A percentile compares a stretch with the other conserved stretches of the same genome.
Conservation (phyloP, 306 rosid species). For the Mucuna pruriens region DNA sequence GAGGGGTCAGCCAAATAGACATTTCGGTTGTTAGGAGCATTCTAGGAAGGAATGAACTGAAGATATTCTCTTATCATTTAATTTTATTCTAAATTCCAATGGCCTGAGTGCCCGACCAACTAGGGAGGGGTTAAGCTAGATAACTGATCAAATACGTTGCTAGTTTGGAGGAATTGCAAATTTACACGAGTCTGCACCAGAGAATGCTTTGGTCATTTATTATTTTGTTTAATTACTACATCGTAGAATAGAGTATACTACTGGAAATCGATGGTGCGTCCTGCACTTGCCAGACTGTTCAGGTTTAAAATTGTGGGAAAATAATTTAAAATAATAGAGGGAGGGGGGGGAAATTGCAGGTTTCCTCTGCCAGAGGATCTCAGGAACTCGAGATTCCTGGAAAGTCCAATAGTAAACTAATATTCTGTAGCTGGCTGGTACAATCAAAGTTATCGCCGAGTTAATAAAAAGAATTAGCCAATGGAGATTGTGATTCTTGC, state of each 20-base stretch:
- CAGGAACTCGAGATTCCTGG: constrained; percentile 42
- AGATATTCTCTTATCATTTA: constrained; percentile 34
- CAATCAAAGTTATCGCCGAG: constrained; percentile 52
- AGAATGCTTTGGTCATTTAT: constrained; percentile 21
- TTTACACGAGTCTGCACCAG: constrained; percentile 23
- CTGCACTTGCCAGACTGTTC: constrained; percentile 20
- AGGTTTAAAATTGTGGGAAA: constrained; percentile 33
- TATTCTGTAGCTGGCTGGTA: constrained; percentile 38
- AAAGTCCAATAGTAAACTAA: constrained; percentile 30
- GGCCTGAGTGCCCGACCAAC: constrained; percentile 35
- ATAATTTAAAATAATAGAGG: neutral
- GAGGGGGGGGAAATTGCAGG: neutral
- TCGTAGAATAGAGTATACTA: neutral
- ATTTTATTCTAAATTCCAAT: constrained; percentile 33
- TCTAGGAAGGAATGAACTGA: constrained; percentile 38
- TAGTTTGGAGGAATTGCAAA: constrained; percentile 19
- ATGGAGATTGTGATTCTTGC: constrained; percentile 40
- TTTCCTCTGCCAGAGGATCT: constrained; percentile 39
- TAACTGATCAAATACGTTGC: constrained; percentile 35
- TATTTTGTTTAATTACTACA: constrained; percentile 13
- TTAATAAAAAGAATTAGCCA: constrained; percentile 35
- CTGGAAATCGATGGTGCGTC: constrained; percentile 39
- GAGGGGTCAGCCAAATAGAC: constrained; percentile 28
- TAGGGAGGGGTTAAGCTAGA: constrained; percentile 21
- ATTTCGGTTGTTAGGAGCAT: constrained; percentile 25